Conservation (phyloP, 2,329 filamentous ascomycete species). For the Aspergillus sp. region DNA sequence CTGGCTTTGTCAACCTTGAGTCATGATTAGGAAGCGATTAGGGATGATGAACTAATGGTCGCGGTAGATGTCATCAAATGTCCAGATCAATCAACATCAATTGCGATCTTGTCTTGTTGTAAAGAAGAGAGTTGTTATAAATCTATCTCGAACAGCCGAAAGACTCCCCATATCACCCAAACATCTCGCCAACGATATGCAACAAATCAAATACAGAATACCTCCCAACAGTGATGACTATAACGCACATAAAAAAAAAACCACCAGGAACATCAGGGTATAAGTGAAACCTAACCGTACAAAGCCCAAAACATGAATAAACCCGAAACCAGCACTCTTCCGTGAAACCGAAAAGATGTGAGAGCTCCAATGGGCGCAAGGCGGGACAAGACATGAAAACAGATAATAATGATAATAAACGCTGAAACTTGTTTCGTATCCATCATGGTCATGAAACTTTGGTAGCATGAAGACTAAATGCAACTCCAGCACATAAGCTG, state of each 20-base stretch:
- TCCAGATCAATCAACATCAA: neutral
- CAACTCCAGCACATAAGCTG: conserved; percentile 14
- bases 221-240: neutral
- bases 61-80: neutral
- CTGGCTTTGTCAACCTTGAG: neutral
- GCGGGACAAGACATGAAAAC: neutral
- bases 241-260: neutral
- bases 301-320: neutral
- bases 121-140: neutral
- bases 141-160: neutral
- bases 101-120: neutral
- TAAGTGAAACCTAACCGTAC: neutral
- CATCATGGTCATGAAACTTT: conserved; percentile 12
- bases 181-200: neutral
- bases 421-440: conserved; percentile 3
- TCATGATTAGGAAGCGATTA: conserved; percentile 1
- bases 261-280: neutral
- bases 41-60: neutral
- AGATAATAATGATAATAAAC: neutral
- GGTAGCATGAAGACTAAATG: conserved; percentile 15
- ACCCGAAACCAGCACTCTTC: neutral
- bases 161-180: neutral
- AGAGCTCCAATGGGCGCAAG: neutral
- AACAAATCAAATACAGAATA: neutral
- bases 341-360: neutral